Evolutionary conservation across 176 grass and related monocot species (phyloP).

Genomic region (Aegilops sharonensis): DNA sequence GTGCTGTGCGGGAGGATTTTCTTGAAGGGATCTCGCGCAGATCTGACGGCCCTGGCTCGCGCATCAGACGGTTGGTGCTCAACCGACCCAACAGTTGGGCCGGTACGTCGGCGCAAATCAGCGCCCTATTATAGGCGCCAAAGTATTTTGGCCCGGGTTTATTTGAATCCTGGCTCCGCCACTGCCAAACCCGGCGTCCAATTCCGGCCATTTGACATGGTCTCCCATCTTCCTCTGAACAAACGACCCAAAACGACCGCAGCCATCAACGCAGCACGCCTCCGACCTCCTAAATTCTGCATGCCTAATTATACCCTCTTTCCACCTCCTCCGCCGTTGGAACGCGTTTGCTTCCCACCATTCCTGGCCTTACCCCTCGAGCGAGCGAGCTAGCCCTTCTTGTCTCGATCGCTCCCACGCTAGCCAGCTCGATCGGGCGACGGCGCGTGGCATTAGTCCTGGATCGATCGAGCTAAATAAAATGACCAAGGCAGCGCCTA

Average conservation of each 20-base stretch:
- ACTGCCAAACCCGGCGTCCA: constrained; percentile 8
- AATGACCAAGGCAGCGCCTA: constrained; percentile 5
- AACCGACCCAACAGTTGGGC: no score
- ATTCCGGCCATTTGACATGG: constrained; percentile 34
- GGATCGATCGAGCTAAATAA: not conserved
- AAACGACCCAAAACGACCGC: constrained; percentile 7
- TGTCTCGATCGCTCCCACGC: not conserved
- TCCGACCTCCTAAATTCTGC: constrained; percentile 24
- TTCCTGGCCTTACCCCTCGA: constrained; percentile 11
- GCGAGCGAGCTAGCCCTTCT: not conserved
- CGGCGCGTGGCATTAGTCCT: not conserved
- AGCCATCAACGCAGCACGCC: constrained; percentile 4
- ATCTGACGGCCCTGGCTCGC: no score
- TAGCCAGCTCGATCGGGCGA: not conserved
- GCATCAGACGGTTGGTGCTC: no score
- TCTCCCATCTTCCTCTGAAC: constrained; percentile 24
- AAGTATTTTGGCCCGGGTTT: no score
- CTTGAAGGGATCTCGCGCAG: no score
- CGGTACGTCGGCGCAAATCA: no score
- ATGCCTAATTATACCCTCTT: constrained; percentile 57
- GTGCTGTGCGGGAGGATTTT: no score
- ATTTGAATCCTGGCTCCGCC: no score
- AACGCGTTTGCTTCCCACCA: constrained; percentile 53
- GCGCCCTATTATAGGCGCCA: no score
- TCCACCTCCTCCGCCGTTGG: constrained; percentile 33